Base-by-base conservation (phyloP, 352 stramenopile species). In the Peronospora destructor region DNA sequence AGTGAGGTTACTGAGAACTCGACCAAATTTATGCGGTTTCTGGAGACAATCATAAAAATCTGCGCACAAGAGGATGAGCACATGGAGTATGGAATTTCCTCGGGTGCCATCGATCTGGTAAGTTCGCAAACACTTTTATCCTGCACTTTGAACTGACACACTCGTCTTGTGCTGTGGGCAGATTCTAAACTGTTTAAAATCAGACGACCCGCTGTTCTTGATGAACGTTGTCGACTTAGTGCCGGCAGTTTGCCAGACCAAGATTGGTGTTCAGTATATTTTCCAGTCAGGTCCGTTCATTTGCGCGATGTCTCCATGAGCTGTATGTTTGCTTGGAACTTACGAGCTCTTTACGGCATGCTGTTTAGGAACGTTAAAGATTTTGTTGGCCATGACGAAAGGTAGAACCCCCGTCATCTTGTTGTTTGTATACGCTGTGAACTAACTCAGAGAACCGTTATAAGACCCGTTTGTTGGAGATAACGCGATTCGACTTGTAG, bases 151-250 rank as follows among this genome's bases (percentile, higher is more conserved):
- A 44, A 10, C 17, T 51, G 23, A 44, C 42, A 28, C 4, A 28
- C 30, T 56, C 34, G 51, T 26, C 34, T 56, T 11, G 16, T 53
- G 41, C 9, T 48, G 25, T 45, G 25, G 4, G 35, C 42, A 91
- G 83, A 68, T 93, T 50, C 42, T 93, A 29, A 59, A 79, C 21
- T 80, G 76, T 32, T 59, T 93, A 28, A 72, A 85, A 55, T 89
- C 80, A 7, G 68, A 75, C n/a, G 83, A 93, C 41, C 57, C 76
- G 4, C 56, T 93, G 14, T 90, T 91, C 48, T 54, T 90, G 53
- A 85, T 93, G 78, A 93, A 89, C 40, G 63, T 93, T 14, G 61
- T 91, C 10, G 83, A 93, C 49, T 62, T 93, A 41, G 56, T 93
- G 13, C 80, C 80, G 1, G 80, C 75, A 11, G 46, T 93, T 12